Evolutionary conservation across 1,284 basidiomycete genomes (phyloP).

Genomic region (Baeospora myosura): DNA sequence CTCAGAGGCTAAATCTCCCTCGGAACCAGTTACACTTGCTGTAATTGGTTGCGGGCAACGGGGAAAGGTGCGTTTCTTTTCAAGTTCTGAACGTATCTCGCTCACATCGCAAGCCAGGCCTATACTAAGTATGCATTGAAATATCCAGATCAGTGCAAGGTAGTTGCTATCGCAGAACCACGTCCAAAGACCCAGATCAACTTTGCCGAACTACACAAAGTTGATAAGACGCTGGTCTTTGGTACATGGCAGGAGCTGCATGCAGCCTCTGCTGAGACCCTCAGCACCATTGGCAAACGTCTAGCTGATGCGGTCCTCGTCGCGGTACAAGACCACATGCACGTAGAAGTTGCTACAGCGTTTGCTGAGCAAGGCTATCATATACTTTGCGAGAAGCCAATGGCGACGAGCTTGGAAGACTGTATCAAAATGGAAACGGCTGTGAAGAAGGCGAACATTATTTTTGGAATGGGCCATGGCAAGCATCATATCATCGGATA

Average conservation of each 20-base stretch:
- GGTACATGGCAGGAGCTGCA: slow-evolving; percentile 66
- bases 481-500: slow-evolving; percentile 12
- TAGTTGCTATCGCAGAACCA: slow-evolving; percentile 81
- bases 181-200: slow-evolving; percentile 54
- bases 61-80: slow-evolving; percentile 43
- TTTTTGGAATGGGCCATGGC: slow-evolving; percentile 87
- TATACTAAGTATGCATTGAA: slow-evolving; percentile 61
- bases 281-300: slow-evolving; percentile 52
- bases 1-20: no score
- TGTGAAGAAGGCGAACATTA: slow-evolving; percentile 56
- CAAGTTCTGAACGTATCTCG: background rate
- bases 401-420: slow-evolving; percentile 70
- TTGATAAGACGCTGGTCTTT: slow-evolving; percentile 65
- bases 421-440: slow-evolving; percentile 71
- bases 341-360: slow-evolving; percentile 62
- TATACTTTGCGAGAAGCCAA: slow-evolving; percentile 86
- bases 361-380: slow-evolving; percentile 79
- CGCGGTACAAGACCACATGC: slow-evolving; percentile 72
- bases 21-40: slow-evolving; percentile 39
- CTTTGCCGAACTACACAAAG: slow-evolving; percentile 47
- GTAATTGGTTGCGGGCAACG: slow-evolving; percentile 77
- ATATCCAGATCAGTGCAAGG: slow-evolving; percentile 57
- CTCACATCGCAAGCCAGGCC: slow-evolving; percentile 30
- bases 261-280: slow-evolving; percentile 57
- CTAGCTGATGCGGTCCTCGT: slow-evolving; percentile 77